These are phyloP conservation scores for Pleurotus pulmonarius DNA, from an alignment of 768 basidiomycete genomes.

Conservation along the genomic window DNA sequence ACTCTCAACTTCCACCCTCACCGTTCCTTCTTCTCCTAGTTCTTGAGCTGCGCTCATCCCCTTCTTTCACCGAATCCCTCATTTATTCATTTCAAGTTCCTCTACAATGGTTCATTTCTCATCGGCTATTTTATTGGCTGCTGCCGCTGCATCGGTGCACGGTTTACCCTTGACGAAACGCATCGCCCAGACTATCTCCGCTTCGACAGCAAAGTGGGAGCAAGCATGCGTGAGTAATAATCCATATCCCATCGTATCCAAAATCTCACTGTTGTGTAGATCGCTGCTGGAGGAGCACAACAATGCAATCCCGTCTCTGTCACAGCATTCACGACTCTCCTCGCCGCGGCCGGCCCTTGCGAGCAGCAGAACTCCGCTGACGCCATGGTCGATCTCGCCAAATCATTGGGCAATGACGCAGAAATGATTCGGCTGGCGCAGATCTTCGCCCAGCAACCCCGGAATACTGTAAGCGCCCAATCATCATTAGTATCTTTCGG, in stretches of 20 bases:
- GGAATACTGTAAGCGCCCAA: slow-evolving; percentile 41
- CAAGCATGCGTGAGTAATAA: slow-evolving; percentile 42
- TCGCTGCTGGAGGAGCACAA: slow-evolving; percentile 50
- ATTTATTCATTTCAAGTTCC: not conserved
- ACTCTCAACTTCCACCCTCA: not conserved
- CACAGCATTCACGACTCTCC: slow-evolving; percentile 52
- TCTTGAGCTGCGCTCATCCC: slow-evolving; percentile 6
- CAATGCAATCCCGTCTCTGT: slow-evolving; percentile 58
- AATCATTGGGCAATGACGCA: slow-evolving; percentile 33
- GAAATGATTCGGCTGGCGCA: slow-evolving; percentile 49
- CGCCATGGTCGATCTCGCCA: slow-evolving; percentile 42
- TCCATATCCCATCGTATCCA: not conserved
- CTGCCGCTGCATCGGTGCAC: slow-evolving; percentile 25
- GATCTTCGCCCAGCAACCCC: slow-evolving; percentile 54
- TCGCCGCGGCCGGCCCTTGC: slow-evolving; percentile 52
- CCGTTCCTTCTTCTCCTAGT: not conserved
- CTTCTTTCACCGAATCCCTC: slow-evolving; percentile 10
- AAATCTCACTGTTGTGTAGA: slow-evolving; percentile 24
- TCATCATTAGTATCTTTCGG: no score
- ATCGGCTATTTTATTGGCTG: slow-evolving; percentile 23
- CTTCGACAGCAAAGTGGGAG: slow-evolving; percentile 40
- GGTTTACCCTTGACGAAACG: slow-evolving; percentile 40
- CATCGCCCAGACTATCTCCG: slow-evolving; percentile 40
- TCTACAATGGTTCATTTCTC: slow-evolving; percentile 29
- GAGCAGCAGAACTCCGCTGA: slow-evolving; percentile 57